Percentiles rank a stretch among this genome's conserved stretches.
phyloP scores from a whole-genome alignment of 208 protist genomes.

The Wallacemonas sp. region DNA sequence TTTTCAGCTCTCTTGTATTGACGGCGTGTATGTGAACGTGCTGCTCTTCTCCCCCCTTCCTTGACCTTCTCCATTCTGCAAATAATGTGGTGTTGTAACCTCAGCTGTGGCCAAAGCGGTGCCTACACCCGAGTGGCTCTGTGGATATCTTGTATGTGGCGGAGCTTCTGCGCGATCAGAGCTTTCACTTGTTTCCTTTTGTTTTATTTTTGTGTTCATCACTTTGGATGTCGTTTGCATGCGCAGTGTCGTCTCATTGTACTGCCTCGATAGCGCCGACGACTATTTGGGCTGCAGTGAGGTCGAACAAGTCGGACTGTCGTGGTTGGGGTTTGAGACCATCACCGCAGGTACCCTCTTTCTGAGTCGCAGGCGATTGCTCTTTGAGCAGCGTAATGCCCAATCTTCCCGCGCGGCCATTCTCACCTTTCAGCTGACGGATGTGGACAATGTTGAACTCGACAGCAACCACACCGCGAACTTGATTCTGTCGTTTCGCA shows the following conservation, averaged over 20 bases:
- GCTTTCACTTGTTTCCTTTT: neutral
- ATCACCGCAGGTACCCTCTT: conserved; percentile 15
- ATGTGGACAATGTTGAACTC: neutral
- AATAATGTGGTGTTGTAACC: no score
- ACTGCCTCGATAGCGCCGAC: conserved; percentile 37
- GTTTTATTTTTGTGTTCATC: no score
- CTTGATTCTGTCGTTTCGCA: neutral
- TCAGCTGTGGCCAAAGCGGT: no score
- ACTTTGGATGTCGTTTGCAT: no score
- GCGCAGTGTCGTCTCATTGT: conserved; percentile 25
- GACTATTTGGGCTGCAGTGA: conserved; percentile 27
- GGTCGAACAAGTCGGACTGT: neutral
- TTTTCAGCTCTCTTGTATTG: no score
- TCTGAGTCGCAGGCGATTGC: conserved; percentile 27
- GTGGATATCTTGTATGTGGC: no score
- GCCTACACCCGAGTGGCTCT: no score
- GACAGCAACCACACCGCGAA: neutral
- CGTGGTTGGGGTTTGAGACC: conserved; percentile 16
- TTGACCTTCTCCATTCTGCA: no score
- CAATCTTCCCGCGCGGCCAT: neutral
- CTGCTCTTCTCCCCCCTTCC: no score
- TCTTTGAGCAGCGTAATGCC: conserved; percentile 22
- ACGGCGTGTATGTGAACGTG: no score
- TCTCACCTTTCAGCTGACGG: conserved; percentile 10
- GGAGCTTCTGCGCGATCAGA: no score